Conservation (phyloP, 768 basidiomycete species). For the Russula dissimulans region DNA sequence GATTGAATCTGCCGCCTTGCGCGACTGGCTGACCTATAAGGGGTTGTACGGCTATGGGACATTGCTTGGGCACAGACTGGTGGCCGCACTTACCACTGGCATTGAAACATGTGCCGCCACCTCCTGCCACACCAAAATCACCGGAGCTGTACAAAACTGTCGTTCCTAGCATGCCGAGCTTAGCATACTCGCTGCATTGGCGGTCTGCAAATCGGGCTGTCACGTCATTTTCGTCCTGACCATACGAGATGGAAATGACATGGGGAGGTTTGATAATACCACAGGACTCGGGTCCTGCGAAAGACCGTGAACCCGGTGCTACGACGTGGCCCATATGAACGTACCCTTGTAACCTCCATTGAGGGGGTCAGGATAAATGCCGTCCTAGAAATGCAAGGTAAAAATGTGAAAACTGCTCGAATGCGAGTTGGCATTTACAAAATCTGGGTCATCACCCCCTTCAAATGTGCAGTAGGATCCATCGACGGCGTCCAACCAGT, state of each 20-base stretch:
- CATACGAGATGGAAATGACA: conserved; percentile 37
- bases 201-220: conserved; percentile 31
- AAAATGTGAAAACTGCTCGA: not conserved
- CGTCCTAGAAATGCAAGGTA: not conserved
- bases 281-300: conserved; percentile 29
- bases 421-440: not conserved
- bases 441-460: conserved; percentile 2
- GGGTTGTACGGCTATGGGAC: not conserved
- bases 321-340: not conserved
- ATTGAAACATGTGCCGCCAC: conserved; percentile 27
- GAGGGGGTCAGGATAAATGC: conserved; percentile 33
- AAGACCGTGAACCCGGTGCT: not conserved
- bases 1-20: conserved; percentile 31
- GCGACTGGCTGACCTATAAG: not conserved
- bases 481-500: conserved; percentile 20
- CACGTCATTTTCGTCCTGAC: conserved; percentile 26
- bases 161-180: conserved; percentile 34
- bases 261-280: conserved; percentile 29
- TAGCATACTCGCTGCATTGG: conserved; percentile 39
- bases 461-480: conserved; percentile 11
- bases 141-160: conserved; percentile 38
- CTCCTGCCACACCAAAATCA: conserved; percentile 37
- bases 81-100: conserved; percentile 20
- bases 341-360: conserved; percentile 29
- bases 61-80: not conserved